Percentiles rank a stretch among this genome's conserved stretches.
Evolutionary conservation across 2,329 filamentous ascomycete genomes (phyloP).

Genomic region (Acrodontium crateriforme): DNA sequence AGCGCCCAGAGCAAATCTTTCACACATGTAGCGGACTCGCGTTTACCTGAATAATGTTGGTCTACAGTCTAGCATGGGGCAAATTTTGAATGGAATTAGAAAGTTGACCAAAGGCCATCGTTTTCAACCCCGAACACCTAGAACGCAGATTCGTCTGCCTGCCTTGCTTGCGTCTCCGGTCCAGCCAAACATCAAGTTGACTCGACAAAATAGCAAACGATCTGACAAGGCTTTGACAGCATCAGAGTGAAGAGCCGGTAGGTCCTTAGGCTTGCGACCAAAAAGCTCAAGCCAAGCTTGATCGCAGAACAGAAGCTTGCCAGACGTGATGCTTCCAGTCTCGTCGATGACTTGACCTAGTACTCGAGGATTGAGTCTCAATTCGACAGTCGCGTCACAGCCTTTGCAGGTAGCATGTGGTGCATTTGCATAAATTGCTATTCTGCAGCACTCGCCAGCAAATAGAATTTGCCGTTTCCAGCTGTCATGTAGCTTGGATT

Average conservation of each 20-base stretch:
- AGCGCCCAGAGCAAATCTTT: too few species aligned
- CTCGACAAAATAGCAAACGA: conserved; percentile 36
- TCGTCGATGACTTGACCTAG: conserved; percentile 38
- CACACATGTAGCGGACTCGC: too few species aligned
- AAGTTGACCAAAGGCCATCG: too few species aligned
- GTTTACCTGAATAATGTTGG: too few species aligned
- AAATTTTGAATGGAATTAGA: too few species aligned
- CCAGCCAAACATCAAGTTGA: conserved; percentile 45
- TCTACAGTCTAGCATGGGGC: too few species aligned
- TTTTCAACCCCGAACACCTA: conserved; percentile 32
- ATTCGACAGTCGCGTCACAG: conserved; percentile 23
- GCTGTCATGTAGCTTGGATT: conserved; percentile 27
- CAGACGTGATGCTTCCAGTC: conserved; percentile 37
- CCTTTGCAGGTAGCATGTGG: conserved; percentile 25
- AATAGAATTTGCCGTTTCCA: conserved; percentile 32
- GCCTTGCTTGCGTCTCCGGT: conserved; percentile 20
- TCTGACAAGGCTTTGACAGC: conserved; percentile 38
- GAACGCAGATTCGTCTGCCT: conserved; percentile 21
- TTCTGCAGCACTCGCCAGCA: conserved; percentile 37
- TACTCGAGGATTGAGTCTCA: conserved; percentile 31
- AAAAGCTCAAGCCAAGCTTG: conserved; percentile 40
- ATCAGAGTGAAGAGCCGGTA: conserved; percentile 27
- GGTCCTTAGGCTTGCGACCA: conserved; percentile 29
- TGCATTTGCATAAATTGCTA: conserved; percentile 40
- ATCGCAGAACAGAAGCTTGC: conserved; percentile 41